A percentile compares a stretch with the other conserved stretches of the same genome.
Conservation (phyloP, 257 asterid genomes). For the Sherardia arvensis region DNA sequence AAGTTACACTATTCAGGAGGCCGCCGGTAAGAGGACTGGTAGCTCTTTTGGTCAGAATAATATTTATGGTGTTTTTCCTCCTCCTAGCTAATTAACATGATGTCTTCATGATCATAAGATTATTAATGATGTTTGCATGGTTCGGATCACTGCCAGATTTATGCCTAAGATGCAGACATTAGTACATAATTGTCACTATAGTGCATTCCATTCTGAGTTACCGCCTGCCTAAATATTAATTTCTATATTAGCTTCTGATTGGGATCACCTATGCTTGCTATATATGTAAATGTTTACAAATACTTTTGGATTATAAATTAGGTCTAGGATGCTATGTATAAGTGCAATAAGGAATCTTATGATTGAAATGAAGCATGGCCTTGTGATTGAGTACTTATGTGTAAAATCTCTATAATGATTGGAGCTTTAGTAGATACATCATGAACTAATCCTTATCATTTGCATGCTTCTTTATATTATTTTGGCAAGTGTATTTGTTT, state of each 20-base stretch:
- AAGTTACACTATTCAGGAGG: conserved; percentile 4
- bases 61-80: conserved; percentile 12
- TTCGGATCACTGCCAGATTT: too few relatives aligned
- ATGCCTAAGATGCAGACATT: too few relatives aligned
- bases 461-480: neutral
- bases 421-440: neutral
- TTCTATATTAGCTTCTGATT: too few relatives aligned
- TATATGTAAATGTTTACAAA: too few relatives aligned
- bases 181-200: too few relatives aligned
- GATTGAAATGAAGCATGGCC: neutral
- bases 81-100: conserved; percentile 14
- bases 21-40: conserved; percentile 14
- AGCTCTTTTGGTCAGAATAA: conserved; percentile 31
- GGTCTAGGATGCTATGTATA: neutral
- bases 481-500: too few relatives aligned
- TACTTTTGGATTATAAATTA: neutral
- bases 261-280: neutral
- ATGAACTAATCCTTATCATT: neutral
- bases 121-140: neutral
- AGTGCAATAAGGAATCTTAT: neutral
- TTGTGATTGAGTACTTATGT: neutral
- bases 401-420: neutral
- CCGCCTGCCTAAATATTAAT: too few relatives aligned
- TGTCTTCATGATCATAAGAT: conserved; percentile 7
- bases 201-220: too few relatives aligned